Conservation (phyloP, 306 rosid species). For the Prunus kanzakura region DNA sequence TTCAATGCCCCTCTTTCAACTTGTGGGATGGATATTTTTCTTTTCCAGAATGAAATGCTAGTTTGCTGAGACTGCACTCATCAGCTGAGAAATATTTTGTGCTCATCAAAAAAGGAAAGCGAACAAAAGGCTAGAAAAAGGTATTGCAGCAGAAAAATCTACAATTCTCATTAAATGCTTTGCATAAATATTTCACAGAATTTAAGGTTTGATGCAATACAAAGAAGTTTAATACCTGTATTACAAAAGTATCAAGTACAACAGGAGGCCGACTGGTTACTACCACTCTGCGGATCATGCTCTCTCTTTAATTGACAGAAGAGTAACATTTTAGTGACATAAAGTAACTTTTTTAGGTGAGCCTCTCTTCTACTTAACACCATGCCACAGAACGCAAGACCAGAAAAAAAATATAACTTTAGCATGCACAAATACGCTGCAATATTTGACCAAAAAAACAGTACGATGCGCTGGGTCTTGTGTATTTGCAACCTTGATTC, state of each 20-base stretch:
- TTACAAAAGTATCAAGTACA: not conserved
- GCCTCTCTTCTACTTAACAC: not conserved
- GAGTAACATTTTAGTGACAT: not conserved
- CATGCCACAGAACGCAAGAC: not conserved
- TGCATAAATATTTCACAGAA: not conserved
- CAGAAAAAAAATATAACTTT: not conserved
- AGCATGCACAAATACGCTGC: not conserved
- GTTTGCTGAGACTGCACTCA: not conserved
- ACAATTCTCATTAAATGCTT: not conserved
- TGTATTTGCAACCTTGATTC: not conserved
- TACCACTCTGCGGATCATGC: not conserved
- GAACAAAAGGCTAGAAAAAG: not conserved
- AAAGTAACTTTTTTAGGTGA: not conserved
- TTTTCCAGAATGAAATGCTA: not conserved
- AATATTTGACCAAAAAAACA: too few relatives aligned
- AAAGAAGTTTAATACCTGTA: not conserved
- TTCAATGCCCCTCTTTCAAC: not conserved
- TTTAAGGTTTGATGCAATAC: not conserved
- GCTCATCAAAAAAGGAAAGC: not conserved
- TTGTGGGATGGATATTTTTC: not conserved
- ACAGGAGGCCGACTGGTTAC: not conserved
- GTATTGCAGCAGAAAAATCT: not conserved
- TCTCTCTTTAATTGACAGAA: not conserved
- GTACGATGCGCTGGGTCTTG: not conserved
- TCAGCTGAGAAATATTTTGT: constrained; percentile 1